A percentile compares a stretch with the other conserved stretches of the same genome.
Evolutionary conservation across 1,284 basidiomycete species (phyloP).

Genomic region (Moniliophthora roreri): DNA sequence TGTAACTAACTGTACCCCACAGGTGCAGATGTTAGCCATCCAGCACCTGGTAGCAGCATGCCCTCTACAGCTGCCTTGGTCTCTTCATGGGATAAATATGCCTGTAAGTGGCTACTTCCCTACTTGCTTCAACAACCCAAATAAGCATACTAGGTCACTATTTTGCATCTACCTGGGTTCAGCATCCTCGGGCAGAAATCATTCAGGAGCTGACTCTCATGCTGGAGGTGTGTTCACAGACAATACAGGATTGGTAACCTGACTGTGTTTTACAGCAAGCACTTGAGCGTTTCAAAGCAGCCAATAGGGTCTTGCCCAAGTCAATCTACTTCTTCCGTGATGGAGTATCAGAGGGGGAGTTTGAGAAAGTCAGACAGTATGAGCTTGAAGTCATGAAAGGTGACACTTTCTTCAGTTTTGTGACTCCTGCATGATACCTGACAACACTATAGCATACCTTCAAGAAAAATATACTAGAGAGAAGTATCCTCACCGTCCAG

Average conservation of each 20-base stretch:
- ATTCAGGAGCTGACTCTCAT: constrained; percentile 46
- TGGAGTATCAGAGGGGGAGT: constrained; percentile 42
- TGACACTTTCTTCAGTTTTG: constrained; percentile 13
- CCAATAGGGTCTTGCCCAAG: not conserved
- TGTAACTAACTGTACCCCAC: not conserved
- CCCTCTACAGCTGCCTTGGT: constrained; percentile 39
- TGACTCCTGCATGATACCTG: not conserved
- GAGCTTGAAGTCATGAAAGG: constrained; percentile 31
- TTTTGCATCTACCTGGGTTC: constrained; percentile 37
- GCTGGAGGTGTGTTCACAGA: constrained; percentile 30
- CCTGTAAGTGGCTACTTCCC: constrained; percentile 14
- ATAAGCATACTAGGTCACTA: constrained; percentile 19
- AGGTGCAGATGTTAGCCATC: constrained; percentile 45
- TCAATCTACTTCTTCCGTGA: constrained; percentile 35
- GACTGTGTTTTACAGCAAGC: constrained; percentile 6
- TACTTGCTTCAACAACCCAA: not conserved
- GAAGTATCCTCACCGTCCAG: constrained; percentile 16
- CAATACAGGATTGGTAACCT: too few relatives aligned
- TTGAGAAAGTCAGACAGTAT: constrained; percentile 23
- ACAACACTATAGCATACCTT: constrained; percentile 5
- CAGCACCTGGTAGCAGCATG: constrained; percentile 30
- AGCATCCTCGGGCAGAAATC: constrained; percentile 47
- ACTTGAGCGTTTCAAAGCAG: constrained; percentile 5
- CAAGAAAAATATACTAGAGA: constrained; percentile 11
- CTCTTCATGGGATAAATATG: constrained; percentile 28